These are phyloP conservation scores for Alternaria angustiovoidea DNA, from an alignment of 2,329 filamentous ascomycete species.

Conservation along the genomic window DNA sequence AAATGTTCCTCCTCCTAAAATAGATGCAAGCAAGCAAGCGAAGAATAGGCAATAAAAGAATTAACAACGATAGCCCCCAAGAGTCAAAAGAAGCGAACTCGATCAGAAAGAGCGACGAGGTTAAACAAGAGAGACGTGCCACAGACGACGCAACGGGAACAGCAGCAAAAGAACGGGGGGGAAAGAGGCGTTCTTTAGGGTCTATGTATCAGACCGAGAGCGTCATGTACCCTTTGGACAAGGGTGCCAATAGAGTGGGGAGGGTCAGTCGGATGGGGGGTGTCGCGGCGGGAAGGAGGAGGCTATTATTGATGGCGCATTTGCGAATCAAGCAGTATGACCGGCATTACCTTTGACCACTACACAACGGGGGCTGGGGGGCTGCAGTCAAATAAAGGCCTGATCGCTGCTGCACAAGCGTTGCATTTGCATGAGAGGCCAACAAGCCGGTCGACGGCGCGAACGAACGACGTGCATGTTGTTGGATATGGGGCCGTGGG, in stretches of 20 bases:
- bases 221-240: slow-evolving; percentile 10
- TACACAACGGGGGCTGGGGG: slow-evolving; percentile 6
- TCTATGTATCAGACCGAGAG: slow-evolving; percentile 17
- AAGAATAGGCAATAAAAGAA: slow-evolving; percentile 12
- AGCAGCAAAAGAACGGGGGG: slow-evolving; percentile 10
- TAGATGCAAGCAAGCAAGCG: slow-evolving; percentile 3
- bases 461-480: slow-evolving; percentile 5
- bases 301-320: slow-evolving; percentile 19
- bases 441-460: slow-evolving; percentile 4
- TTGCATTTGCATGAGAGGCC: slow-evolving; percentile 9
- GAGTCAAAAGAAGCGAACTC: slow-evolving; percentile 20
- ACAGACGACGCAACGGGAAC: slow-evolving; percentile 6
- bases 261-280: slow-evolving; percentile 9
- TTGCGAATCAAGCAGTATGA: slow-evolving; percentile 19
- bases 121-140: slow-evolving; percentile 33
- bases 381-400: slow-evolving; percentile 9
- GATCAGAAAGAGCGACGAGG: slow-evolving; percentile 35
- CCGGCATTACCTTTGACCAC: slow-evolving; percentile 10
- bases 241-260: slow-evolving; percentile 14
- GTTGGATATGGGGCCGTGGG: slow-evolving; percentile 12
- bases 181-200: slow-evolving; percentile 7
- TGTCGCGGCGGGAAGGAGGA: slow-evolving; percentile 8
- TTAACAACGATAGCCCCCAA: slow-evolving; percentile 20
- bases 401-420: slow-evolving; percentile 14
- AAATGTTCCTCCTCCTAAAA: slow-evolving; percentile 4